Percentiles rank a stretch among this genome's conserved stretches.
Conservation (phyloP, 1,284 basidiomycete species). For the Leccinum pallidistipes region DNA sequence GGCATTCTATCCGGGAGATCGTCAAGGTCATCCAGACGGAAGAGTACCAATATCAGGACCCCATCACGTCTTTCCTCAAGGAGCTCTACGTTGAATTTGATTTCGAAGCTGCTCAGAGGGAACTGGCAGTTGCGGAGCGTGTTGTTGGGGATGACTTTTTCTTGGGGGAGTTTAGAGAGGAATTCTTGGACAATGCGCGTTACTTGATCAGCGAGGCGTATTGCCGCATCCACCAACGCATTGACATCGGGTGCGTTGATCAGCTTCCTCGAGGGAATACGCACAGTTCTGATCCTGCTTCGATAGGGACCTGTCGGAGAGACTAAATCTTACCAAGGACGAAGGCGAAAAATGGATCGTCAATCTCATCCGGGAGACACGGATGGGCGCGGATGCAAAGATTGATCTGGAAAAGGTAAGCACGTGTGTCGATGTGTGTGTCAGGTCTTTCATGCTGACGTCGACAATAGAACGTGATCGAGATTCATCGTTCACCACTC, state of each 20-base stretch:
- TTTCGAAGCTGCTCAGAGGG: conserved; percentile 86
- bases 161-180: conserved; percentile 85
- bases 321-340: conserved; percentile 87
- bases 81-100: conserved; percentile 94
- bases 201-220: conserved; percentile 97
- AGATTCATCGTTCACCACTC: conserved; percentile 88
- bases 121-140: conserved; percentile 77
- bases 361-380: conserved; percentile 95
- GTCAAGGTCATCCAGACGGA: conserved; percentile 92
- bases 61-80: conserved; percentile 91
- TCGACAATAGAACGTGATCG: conserved; percentile 80
- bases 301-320: conserved; percentile 83
- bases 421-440: not conserved
- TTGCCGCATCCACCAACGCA: conserved; percentile 95
- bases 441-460: conserved; percentile 10
- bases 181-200: conserved; percentile 95
- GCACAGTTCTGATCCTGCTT: not conserved
- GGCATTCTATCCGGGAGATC: conserved; percentile 84
- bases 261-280: not conserved
- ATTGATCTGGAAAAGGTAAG: conserved; percentile 91
- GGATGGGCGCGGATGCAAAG: conserved; percentile 94
- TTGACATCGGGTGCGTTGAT: conserved; percentile 83
- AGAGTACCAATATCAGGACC: conserved; percentile 94
- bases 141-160: conserved; percentile 95
- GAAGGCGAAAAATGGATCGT: conserved; percentile 99